Evolutionary conservation across 1,139 yeast species (phyloP).

Genomic region (Geotrichum citri-aurantii): DNA sequence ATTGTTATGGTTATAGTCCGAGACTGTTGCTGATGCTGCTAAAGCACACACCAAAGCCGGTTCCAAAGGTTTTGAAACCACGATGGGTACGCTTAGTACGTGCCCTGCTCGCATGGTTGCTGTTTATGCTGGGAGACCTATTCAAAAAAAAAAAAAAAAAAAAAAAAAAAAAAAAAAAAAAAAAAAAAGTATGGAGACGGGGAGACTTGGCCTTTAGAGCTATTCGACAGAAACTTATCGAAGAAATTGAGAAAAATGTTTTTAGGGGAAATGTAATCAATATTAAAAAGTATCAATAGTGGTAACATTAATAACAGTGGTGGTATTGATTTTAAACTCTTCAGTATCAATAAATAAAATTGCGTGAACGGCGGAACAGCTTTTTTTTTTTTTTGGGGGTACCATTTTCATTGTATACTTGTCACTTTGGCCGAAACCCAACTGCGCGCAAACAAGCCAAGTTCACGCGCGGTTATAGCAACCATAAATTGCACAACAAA

Average conservation of each 20-base stretch:
- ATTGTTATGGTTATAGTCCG: background rate
- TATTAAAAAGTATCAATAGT: too few species aligned
- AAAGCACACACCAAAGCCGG: background rate
- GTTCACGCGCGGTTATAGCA: background rate
- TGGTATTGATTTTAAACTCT: too few species aligned
- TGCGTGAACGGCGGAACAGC: too few species aligned
- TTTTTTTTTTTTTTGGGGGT: background rate
- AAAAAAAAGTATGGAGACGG: too few species aligned
- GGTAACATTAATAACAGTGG: too few species aligned
- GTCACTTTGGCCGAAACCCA: background rate
- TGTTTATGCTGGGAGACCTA: background rate
- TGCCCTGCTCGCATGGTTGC: background rate
- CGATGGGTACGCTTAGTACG: background rate
- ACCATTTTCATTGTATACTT: background rate
- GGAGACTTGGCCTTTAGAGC: too few species aligned
- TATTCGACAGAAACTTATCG: too few species aligned
- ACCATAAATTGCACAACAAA: background rate
- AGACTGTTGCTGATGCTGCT: background rate
- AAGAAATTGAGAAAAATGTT: too few species aligned
- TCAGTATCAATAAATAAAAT: too few species aligned
- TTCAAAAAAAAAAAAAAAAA: background rate
- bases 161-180: too few species aligned
- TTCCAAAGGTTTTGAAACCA: background rate
- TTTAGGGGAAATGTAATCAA: too few species aligned
- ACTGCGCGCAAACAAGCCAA: background rate